These are phyloP conservation scores for Termitomyces sp. DNA, from an alignment of 768 basidiomycete genomes.

Conservation along the genomic window DNA sequence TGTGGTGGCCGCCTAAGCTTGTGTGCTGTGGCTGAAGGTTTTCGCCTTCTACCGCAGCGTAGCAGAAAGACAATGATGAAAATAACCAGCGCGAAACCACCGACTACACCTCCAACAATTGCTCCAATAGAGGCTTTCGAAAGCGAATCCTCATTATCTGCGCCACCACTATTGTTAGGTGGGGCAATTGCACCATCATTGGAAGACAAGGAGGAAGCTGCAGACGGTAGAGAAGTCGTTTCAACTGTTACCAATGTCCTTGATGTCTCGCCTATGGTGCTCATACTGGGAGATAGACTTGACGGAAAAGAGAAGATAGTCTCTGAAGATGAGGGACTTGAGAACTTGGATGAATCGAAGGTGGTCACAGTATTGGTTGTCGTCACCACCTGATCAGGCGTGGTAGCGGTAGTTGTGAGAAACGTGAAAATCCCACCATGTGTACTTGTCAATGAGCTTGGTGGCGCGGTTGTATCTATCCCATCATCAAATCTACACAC, in stretches of 20 bases:
- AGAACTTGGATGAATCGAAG: background rate
- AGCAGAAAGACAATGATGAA: background rate
- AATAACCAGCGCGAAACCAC: conserved; percentile 2
- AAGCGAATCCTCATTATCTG: background rate
- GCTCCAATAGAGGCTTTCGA: conserved; percentile 4
- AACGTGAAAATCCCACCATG: background rate
- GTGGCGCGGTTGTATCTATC: background rate
- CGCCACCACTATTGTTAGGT: background rate
- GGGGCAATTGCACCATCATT: background rate
- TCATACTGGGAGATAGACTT: background rate
- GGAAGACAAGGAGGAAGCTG: background rate
- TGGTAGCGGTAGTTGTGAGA: background rate
- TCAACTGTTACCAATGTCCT: background rate
- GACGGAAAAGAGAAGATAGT: background rate
- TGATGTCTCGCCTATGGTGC: background rate
- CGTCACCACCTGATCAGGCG: background rate
- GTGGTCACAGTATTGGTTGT: no score
- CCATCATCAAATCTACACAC: background rate
- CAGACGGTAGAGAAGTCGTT: background rate
- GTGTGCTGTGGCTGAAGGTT: background rate
- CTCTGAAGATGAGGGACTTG: background rate
- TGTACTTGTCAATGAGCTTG: background rate
- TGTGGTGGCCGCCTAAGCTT: background rate
- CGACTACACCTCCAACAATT: conserved; percentile 10
- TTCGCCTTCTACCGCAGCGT: background rate